Evolutionary conservation across 1,284 basidiomycete species (phyloP), one percentile per base, ranked within the genome.

Genomic region (Marasmius oreades): DNA sequence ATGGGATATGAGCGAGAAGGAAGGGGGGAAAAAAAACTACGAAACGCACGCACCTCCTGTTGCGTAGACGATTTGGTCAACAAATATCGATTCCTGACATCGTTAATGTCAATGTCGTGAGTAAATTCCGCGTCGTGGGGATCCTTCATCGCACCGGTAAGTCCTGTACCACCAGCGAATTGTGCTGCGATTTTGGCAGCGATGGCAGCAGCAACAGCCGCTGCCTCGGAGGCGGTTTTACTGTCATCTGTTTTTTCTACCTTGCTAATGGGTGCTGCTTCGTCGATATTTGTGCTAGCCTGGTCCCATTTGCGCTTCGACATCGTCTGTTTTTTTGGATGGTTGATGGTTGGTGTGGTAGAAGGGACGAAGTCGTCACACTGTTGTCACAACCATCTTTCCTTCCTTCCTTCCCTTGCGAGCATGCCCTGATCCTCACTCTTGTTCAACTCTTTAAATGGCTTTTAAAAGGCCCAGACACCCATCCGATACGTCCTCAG

Each of bases 41-140:
- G 51, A 59, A 47, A 14, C 61, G 36, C 45, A 78, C 85, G 60
- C 60, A 94, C 93, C 80, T 96, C 88, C 51, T 89, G 79, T 70
- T 98, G 96, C 1, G 95, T 98, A 28, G 90, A 83, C 2, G 93
- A 92, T 71, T 94, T 97, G 44, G 97, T 99, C 66, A 99, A 77
- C 69, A 98, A 77, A 72, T 99, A 99, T 58, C 96, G 81, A 74
- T 99, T 99, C 65, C 95, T 78, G 56, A 96, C 80, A 73, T 99
- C 97, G 72, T 99, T 98, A 72, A 99, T 97, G 70, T 98, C 95
- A 59, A 99, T 93, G 70, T 98, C 94, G 64, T 92, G 84, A 14
- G 86, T 87, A 66, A 90, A 98, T 52, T 92, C 92, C 43, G 81
- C 91, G 61, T 95, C 92, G 59, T 92, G 84, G 5, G 80, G 78